These are phyloP conservation scores for Angophora floribunda DNA, from an alignment of 345 rosid genomes.

Conservation along the genomic window DNA sequence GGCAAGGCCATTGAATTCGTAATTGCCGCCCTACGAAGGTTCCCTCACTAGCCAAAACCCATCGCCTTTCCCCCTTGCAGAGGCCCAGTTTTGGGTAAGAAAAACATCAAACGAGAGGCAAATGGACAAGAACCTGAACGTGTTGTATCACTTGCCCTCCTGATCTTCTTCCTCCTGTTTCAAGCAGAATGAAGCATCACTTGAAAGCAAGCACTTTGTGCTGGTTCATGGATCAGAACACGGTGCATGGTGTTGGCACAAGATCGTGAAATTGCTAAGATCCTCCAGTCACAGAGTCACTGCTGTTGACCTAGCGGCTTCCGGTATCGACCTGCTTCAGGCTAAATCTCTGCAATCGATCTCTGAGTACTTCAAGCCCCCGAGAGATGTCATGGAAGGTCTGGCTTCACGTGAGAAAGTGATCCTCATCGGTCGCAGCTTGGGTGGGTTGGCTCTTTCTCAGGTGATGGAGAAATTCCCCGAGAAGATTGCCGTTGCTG, in stretches of 20 bases:
- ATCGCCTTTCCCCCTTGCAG: not conserved
- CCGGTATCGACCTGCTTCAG: conserved; percentile 13
- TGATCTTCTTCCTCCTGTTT: not conserved
- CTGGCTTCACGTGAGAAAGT: conserved; percentile 5
- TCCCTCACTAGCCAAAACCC: not conserved
- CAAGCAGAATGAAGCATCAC: not conserved
- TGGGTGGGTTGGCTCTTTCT: conserved; percentile 22
- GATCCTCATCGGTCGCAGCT: conserved; percentile 28
- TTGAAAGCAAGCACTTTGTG: conserved; percentile 8
- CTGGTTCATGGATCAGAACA: conserved; percentile 22
- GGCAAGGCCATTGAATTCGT: not conserved
- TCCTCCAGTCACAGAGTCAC: conserved; percentile 18
- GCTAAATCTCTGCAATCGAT: conserved; percentile 2
- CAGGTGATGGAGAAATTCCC: conserved; percentile 23
- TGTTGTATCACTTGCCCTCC: not conserved
- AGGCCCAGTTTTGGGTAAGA: not conserved
- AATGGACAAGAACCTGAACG: not conserved
- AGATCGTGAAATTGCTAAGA: conserved; percentile 6
- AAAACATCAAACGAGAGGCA: not conserved
- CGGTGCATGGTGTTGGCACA: conserved; percentile 36
- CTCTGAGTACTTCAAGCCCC: conserved; percentile 5
- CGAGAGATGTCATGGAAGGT: conserved; percentile 8
- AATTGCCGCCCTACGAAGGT: not conserved
- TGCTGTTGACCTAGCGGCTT: conserved; percentile 22
- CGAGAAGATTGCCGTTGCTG: not conserved